A percentile compares a stretch with the other conserved stretches of the same genome.
Evolutionary conservation across 2,329 filamentous ascomycete species (phyloP).

Genomic region (Pestalotiopsis sp.): DNA sequence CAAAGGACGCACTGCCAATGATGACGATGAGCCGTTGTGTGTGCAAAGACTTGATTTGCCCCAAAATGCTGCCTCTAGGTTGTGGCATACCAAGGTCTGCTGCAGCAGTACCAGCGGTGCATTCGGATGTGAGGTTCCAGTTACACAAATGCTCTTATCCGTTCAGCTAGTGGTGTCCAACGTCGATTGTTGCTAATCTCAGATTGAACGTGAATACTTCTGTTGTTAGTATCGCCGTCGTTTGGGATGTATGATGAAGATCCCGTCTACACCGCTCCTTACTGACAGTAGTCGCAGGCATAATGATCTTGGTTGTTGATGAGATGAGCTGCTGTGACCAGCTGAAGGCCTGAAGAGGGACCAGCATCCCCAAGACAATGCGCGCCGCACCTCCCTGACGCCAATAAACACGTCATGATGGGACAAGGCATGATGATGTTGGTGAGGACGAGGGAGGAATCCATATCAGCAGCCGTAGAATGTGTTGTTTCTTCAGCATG

Average conservation of each 20-base stretch:
- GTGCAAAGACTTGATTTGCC: slow-evolving; percentile 19
- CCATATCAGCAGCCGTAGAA: background rate
- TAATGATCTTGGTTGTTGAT: background rate
- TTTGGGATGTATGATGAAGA: background rate
- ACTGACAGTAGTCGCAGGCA: background rate
- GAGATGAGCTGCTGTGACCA: background rate
- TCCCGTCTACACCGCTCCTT: background rate
- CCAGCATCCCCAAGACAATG: background rate
- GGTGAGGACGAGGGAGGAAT: background rate
- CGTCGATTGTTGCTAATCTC: slow-evolving; percentile 20
- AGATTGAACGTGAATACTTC: slow-evolving; percentile 4
- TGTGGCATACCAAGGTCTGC: slow-evolving; percentile 18
- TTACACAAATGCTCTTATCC: slow-evolving; percentile 29
- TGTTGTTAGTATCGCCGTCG: background rate
- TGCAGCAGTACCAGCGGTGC: slow-evolving; percentile 22
- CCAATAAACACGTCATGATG: background rate
- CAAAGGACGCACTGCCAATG: slow-evolving; percentile 17
- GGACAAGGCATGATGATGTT: background rate
- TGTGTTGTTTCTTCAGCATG: background rate
- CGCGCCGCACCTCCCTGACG: background rate
- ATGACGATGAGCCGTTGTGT: slow-evolving; percentile 21
- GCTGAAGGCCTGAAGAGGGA: background rate
- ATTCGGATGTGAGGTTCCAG: slow-evolving; percentile 30
- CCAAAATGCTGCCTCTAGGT: slow-evolving; percentile 18
- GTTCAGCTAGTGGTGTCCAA: slow-evolving; percentile 26